Conservation (phyloP, 495 filamentous ascomycete species). For the Podospora anserina region DNA sequence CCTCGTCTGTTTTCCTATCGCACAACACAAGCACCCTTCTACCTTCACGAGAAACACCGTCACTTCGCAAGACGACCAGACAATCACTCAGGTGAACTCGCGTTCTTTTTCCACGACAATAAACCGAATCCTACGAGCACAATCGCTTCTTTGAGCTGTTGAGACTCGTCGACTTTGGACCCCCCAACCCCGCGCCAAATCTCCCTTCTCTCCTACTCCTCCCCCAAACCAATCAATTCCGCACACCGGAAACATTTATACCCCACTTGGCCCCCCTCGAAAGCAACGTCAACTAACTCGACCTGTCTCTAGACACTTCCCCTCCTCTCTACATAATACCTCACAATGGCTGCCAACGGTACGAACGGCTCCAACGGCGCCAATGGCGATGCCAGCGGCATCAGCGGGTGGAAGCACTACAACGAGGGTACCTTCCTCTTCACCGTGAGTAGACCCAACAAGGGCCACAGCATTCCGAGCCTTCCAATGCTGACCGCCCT, state of each 20-base stretch:
- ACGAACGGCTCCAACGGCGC: slow-evolving; percentile 41
- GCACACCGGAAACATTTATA: slow-evolving; percentile 1
- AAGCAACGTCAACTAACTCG: slow-evolving; percentile 22
- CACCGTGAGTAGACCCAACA: slow-evolving; percentile 57
- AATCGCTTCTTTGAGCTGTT: background rate
- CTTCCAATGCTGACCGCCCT: slow-evolving; percentile 22
- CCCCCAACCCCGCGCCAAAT: background rate
- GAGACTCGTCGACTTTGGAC: background rate
- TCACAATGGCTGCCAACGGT: slow-evolving; percentile 62
- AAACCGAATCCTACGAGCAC: background rate
- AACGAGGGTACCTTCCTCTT: slow-evolving; percentile 85
- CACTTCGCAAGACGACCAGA: background rate
- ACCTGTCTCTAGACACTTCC: slow-evolving; percentile 9
- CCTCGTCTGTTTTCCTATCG: background rate
- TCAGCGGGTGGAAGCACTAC: slow-evolving; percentile 47
- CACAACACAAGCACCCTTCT: background rate
- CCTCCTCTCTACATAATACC: slow-evolving; percentile 8
- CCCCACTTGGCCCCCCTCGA: slow-evolving; percentile 3
- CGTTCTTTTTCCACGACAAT: background rate
- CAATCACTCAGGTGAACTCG: background rate
- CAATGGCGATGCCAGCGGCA: slow-evolving; percentile 30
- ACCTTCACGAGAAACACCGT: background rate
- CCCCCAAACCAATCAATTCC: background rate
- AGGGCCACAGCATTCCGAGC: background rate
- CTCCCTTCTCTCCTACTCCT: background rate